These are phyloP conservation scores for Aspergillus ochraceoroseus DNA, from an alignment of 2,329 filamentous ascomycete species.

Conservation along the genomic window DNA sequence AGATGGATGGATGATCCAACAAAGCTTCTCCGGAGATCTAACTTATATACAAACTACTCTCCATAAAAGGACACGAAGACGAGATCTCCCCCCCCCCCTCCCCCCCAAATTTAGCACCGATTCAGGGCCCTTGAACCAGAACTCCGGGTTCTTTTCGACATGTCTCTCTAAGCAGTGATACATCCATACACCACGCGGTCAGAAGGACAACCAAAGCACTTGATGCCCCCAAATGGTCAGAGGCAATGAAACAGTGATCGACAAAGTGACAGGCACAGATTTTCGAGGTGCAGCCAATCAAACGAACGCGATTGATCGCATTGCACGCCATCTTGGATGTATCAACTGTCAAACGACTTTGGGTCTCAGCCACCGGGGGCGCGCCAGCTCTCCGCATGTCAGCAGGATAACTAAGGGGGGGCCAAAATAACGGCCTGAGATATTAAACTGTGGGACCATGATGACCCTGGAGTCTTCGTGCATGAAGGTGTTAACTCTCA, in stretches of 20 bases:
- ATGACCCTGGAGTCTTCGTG: too few species aligned
- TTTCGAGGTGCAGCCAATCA: neutral
- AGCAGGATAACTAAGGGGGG: neutral
- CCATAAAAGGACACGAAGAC: too few species aligned
- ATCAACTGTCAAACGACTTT: slow-evolving; percentile 4
- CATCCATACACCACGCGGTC: neutral
- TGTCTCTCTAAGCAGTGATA: neutral
- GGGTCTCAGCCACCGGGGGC: neutral
- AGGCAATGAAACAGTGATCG: slow-evolving; percentile 3
- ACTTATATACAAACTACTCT: too few species aligned
- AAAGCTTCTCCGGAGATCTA: too few species aligned
- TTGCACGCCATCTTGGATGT: neutral
- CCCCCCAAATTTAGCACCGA: neutral
- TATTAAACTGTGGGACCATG: neutral
- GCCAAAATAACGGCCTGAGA: slow-evolving; percentile 1
- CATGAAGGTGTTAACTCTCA: too few species aligned
- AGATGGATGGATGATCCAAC: too few species aligned
- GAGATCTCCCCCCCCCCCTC: too few species aligned
- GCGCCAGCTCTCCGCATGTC: neutral
- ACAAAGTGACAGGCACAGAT: neutral
- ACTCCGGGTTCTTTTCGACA: slow-evolving; percentile 1
- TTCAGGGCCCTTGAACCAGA: neutral
- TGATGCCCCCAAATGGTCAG: neutral
- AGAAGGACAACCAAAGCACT: neutral
- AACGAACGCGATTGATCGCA: neutral